These are phyloP conservation scores for Akebia trifoliata DNA, from an alignment of 164 flowering plant species.

Conservation along the genomic window DNA sequence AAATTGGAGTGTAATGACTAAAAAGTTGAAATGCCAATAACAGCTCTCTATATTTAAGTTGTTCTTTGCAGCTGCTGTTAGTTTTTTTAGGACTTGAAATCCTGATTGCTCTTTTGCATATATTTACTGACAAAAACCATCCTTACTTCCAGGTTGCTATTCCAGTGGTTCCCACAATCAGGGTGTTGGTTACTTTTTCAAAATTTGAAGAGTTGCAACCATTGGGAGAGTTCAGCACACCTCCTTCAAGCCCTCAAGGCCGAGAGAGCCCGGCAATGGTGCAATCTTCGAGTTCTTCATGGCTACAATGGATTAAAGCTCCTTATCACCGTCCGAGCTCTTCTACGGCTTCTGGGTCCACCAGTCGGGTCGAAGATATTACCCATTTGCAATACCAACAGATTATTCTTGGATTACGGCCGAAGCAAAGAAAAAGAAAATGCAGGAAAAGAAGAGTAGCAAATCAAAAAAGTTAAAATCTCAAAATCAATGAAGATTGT, in stretches of 20 bases:
- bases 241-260: slow-evolving; percentile 77
- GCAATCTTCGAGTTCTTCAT: slow-evolving; percentile 51
- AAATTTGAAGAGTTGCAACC: slow-evolving; percentile 88
- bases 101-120: too few relatives aligned
- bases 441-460: slow-evolving; percentile 68
- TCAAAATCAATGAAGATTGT: slow-evolving; percentile 24
- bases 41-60: too few relatives aligned
- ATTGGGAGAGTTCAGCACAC: slow-evolving; percentile 81
- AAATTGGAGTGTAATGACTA: too few relatives aligned
- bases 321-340: slow-evolving; percentile 56
- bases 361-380: slow-evolving; percentile 56
- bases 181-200: slow-evolving; percentile 87
- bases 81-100: neutral
- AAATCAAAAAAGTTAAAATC: slow-evolving; percentile 59
- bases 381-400: slow-evolving; percentile 74
- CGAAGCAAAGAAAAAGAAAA: slow-evolving; percentile 83
- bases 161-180: slow-evolving; percentile 92
- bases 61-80: too few relatives aligned
- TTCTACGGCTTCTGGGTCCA: slow-evolving; percentile 31
- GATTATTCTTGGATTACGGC: slow-evolving; percentile 78
- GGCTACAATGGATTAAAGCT: slow-evolving; percentile 90
- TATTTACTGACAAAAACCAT: slow-evolving; percentile 1
- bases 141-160: slow-evolving; percentile 71
- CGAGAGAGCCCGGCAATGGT: slow-evolving; percentile 43
- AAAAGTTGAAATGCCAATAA: neutral